Percentiles rank a stretch among this genome's conserved stretches.
These are phyloP conservation scores for Phyllosticta paracitricarpa DNA, from an alignment of 2,329 filamentous ascomycete species.

Conservation along the genomic window DNA sequence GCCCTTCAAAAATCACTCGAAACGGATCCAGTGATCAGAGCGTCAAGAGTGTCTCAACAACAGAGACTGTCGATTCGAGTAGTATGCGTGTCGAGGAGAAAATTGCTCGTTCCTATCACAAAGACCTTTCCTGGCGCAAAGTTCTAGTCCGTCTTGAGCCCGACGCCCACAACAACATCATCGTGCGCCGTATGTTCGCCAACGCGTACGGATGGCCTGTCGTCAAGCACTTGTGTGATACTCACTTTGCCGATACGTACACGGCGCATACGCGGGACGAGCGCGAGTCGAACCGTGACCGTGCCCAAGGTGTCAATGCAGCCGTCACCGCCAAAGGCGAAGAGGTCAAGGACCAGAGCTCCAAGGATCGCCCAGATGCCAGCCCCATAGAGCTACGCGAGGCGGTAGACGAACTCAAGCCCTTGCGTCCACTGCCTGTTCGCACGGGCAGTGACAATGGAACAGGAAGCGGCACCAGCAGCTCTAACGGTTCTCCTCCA, in stretches of 20 bases:
- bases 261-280: conserved; percentile 57
- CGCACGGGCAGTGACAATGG: conserved; percentile 15
- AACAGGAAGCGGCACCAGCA: conserved; percentile 13
- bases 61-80: conserved; percentile 4
- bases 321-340: conserved; percentile 53
- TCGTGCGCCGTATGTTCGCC: conserved; percentile 90
- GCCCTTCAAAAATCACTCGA: conserved; percentile 19
- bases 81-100: conserved; percentile 94
- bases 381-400: conserved; percentile 41
- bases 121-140: conserved; percentile 87
- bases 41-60: conserved; percentile 7
- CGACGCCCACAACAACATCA: conserved; percentile 97
- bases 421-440: conserved; percentile 16
- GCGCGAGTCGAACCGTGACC: conserved; percentile 55
- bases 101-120: conserved; percentile 91
- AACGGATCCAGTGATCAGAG: conserved; percentile 32
- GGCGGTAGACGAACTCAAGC: conserved; percentile 31
- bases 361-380: conserved; percentile 26
- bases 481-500: not conserved
- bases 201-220: conserved; percentile 98
- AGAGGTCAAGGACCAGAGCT: conserved; percentile 48
- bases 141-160: conserved; percentile 91
- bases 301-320: conserved; percentile 51
- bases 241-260: conserved; percentile 76
- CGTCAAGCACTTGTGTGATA: conserved; percentile 85